Percentiles rank a stretch among this genome's conserved stretches.
phyloP scores from a whole-genome alignment of 805 yeast genomes.

The Candida namnaoensis region DNA sequence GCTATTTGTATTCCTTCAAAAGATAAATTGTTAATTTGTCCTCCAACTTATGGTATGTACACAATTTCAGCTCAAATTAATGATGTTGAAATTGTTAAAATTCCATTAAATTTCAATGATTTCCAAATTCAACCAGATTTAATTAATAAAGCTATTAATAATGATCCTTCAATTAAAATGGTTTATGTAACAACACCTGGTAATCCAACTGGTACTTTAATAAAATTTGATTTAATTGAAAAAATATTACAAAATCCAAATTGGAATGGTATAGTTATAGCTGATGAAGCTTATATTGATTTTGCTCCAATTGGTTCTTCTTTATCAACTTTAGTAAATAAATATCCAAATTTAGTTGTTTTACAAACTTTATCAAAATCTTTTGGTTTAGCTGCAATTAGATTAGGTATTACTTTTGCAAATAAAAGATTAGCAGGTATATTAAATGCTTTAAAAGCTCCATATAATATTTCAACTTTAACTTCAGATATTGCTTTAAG shows the following conservation, averaged over 20 bases:
- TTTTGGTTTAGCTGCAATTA: conserved; percentile 92
- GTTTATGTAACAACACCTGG: conserved; percentile 92
- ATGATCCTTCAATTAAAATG: conserved; percentile 61
- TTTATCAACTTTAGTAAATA: conserved; percentile 67
- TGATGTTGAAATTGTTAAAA: conserved; percentile 70
- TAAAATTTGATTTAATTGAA: conserved; percentile 41
- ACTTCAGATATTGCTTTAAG: conserved; percentile 70
- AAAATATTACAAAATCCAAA: conserved; percentile 33
- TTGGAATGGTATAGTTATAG: conserved; percentile 74
- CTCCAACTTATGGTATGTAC: conserved; percentile 98
- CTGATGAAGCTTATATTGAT: conserved; percentile 95
- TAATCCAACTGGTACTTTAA: conserved; percentile 78
- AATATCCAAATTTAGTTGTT: conserved; percentile 76
- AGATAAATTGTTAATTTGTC: conserved; percentile 78
- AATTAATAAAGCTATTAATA: conserved; percentile 39
- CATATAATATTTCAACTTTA: conserved; percentile 83
- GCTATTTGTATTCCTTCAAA: conserved; percentile 76
- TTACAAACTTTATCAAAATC: conserved; percentile 91
- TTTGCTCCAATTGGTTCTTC: conserved; percentile 66
- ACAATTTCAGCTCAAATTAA: conserved; percentile 83
- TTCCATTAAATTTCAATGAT: conserved; percentile 61
- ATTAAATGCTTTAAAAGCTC: conserved; percentile 89
- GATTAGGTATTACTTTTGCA: conserved; percentile 78
- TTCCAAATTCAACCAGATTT: conserved; percentile 54
- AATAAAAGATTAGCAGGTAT: conserved; percentile 50